Conservation (phyloP, 2,329 filamentous ascomycete genomes). For the Tolypocladium sp. region DNA sequence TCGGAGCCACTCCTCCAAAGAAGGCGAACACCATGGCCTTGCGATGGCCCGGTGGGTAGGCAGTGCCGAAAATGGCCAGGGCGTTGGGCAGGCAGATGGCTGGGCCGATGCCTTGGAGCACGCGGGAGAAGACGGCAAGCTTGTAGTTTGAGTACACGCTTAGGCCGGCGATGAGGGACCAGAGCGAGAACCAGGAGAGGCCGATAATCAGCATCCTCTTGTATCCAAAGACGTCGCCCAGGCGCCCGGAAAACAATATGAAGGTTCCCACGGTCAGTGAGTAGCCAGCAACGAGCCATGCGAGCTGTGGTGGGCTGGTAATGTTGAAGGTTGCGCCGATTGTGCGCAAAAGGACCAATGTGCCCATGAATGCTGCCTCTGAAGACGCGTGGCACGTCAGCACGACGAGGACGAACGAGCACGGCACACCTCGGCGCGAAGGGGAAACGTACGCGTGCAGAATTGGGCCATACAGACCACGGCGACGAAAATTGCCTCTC, state of each 20-base stretch:
- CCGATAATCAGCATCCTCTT: constrained; percentile 44
- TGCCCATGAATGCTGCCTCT: constrained; percentile 24
- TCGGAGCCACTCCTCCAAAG: constrained; percentile 36
- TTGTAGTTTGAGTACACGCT: constrained; percentile 27
- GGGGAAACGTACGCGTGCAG: constrained; percentile 18
- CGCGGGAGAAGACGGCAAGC: constrained; percentile 42
- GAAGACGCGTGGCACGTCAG: not conserved
- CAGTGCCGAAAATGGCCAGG: constrained; percentile 49
- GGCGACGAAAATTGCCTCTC: constrained; percentile 27
- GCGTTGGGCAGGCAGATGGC: constrained; percentile 56
- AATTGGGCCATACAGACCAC: constrained; percentile 37
- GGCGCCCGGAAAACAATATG: constrained; percentile 44
- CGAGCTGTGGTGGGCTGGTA: constrained; percentile 31
- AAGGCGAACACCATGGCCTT: constrained; percentile 52
- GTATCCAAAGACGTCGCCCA: constrained; percentile 50
- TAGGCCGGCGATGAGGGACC: constrained; percentile 38
- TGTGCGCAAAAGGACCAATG: constrained; percentile 35
- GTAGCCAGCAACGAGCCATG: constrained; percentile 51
- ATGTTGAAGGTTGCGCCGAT: constrained; percentile 38
- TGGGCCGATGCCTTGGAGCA: constrained; percentile 51
- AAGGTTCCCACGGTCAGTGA: constrained; percentile 47
- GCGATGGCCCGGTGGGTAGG: constrained; percentile 44
- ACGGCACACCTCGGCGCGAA: not conserved
- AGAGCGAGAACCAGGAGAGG: constrained; percentile 44
- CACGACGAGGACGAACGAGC: not conserved